Base-by-base conservation (phyloP, 805 yeast genomes). In the Candida jianshihensis region DNA sequence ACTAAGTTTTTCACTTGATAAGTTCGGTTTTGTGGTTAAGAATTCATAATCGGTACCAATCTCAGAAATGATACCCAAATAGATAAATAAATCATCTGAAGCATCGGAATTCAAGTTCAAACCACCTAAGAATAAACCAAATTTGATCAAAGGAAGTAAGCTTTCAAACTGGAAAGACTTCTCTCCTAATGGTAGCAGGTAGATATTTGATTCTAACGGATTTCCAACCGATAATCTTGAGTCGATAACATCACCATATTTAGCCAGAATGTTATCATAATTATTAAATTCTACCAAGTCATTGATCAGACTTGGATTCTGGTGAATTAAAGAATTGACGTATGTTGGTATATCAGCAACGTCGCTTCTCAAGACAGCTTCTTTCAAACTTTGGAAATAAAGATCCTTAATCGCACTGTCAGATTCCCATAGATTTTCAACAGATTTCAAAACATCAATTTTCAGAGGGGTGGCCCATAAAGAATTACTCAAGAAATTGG, bases 201-300 rank as follows among this genome's bases (percentile, higher is more conserved):
- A 64, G 2, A 69, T 55, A 36, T 63, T 68, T 11, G 62, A 57
- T 19, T 60, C 68, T 32, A 76, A 48, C 2, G 75, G 65, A 44
- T 73, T 74, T 0, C 75, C 69, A 19, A 73, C 48, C 0, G 78
- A 50, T 16, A 75, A 40, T 28, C 63, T 53, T 10, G 60, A 51
- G 39, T 65, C 68, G 24, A 63, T 43, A 3, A 26, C 19, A 1
- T 54, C 49, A 12, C 65, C 57, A 51, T 61, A 56, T 5, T 53
- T 46, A 0, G 30, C 36, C 18, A 59, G 37, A 30, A 51, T 24
- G 6, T 57, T 49, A 2, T 25, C 31, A 4, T 38, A 32, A 3
- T 53, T 34, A 8, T 51, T 40, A 9, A 44, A 41, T 1, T 51
- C 48, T 2, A 49, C 35, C 8, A 54, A 46, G 11, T 26, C 38